phyloP scores from a whole-genome alignment of 106 monocot genomes.

The Cymbidium sinense region DNA sequence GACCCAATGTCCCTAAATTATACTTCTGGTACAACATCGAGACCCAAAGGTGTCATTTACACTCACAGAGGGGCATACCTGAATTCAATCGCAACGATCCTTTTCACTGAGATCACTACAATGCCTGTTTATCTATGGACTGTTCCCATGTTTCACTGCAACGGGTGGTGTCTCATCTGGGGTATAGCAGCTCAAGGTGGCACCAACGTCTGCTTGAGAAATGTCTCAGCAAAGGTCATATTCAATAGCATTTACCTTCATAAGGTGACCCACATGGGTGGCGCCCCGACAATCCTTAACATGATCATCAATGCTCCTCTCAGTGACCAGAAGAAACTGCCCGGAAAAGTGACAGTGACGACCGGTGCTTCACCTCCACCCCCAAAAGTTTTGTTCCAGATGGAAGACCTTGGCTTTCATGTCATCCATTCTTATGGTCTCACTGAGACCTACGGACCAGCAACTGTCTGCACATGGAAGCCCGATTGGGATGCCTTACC shows the following conservation, averaged over 20 bases:
- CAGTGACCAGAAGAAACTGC: constrained; percentile 22
- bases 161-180: constrained; percentile 75
- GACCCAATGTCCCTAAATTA: constrained; percentile 71
- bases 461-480: constrained; percentile 41
- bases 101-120: constrained; percentile 35
- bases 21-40: constrained; percentile 80
- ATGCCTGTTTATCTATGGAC: constrained; percentile 67
- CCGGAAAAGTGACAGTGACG: constrained; percentile 28
- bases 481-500: constrained; percentile 63
- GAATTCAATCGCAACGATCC: constrained; percentile 40
- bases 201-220: constrained; percentile 57
- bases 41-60: constrained; percentile 69
- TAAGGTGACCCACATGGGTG: constrained; percentile 62
- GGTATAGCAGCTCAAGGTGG: constrained; percentile 70
- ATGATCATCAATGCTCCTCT: constrained; percentile 41
- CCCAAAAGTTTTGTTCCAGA: constrained; percentile 38
- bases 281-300: constrained; percentile 60
- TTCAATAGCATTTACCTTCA: constrained; percentile 30
- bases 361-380: constrained; percentile 66
- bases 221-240: constrained; percentile 38
- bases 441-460: constrained; percentile 71
- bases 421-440: constrained; percentile 61
- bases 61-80: constrained; percentile 64
- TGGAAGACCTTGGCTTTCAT: constrained; percentile 58
- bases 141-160: constrained; percentile 83